Percentiles rank a stretch among this genome's conserved stretches.
These are phyloP conservation scores for Pseudovirgaria hyperparasitica DNA, from an alignment of 2,329 filamentous ascomycete species.

Conservation along the genomic window DNA sequence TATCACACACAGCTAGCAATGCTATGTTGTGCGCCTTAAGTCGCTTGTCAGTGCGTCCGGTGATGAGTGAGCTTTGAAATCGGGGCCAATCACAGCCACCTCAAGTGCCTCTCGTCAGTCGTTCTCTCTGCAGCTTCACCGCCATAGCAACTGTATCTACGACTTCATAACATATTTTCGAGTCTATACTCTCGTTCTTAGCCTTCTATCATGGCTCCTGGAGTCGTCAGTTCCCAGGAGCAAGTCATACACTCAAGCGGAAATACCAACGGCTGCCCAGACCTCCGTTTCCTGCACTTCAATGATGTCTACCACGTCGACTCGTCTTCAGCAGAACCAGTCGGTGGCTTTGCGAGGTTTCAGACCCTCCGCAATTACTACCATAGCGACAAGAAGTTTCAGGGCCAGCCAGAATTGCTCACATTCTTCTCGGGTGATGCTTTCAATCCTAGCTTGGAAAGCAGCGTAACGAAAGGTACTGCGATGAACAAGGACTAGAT, in stretches of 20 bases:
- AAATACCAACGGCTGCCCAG: constrained; percentile 40
- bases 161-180: too few species aligned
- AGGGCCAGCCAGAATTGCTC: constrained; percentile 51
- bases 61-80: too few species aligned
- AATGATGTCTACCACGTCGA: constrained; percentile 94
- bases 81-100: too few species aligned
- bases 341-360: constrained; percentile 72
- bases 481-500: neutral
- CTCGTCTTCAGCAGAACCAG: constrained; percentile 60
- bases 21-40: too few species aligned
- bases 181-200: too few species aligned
- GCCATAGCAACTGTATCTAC: too few species aligned
- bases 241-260: constrained; percentile 29
- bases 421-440: constrained; percentile 87
- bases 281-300: constrained; percentile 75
- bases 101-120: too few species aligned
- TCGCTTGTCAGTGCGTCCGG: too few species aligned
- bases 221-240: constrained; percentile 13
- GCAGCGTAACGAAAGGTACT: constrained; percentile 74
- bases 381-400: constrained; percentile 45
- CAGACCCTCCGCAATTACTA: constrained; percentile 69
- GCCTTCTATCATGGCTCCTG: too few species aligned
- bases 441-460: constrained; percentile 84
- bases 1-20: too few species aligned
- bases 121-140: too few species aligned